Evolutionary conservation across 179 eudicot species (phyloP).

Genomic region (Actinidia polygama): DNA sequence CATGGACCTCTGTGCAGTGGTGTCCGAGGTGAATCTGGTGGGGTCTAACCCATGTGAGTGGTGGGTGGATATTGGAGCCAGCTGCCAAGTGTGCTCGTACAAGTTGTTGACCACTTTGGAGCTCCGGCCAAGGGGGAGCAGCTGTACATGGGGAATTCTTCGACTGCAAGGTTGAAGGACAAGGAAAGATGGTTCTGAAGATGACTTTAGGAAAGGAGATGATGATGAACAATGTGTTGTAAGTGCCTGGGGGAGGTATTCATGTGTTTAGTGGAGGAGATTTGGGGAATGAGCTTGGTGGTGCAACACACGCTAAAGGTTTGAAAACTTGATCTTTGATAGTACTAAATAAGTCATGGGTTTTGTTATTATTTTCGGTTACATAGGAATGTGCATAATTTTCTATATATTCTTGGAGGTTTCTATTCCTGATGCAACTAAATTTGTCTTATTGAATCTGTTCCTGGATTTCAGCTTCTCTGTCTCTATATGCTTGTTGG

Average conservation of each 20-base stretch:
- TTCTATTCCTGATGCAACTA: slow-evolving; percentile 11
- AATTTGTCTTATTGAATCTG: slow-evolving; percentile 21
- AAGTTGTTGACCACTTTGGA: too few relatives aligned
- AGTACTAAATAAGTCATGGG: background rate
- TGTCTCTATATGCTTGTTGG: background rate
- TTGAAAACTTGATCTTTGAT: slow-evolving; percentile 15
- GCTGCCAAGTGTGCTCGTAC: too few relatives aligned
- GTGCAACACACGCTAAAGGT: slow-evolving; percentile 62
- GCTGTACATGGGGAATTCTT: too few relatives aligned
- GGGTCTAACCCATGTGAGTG: too few relatives aligned
- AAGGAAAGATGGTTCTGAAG: too few relatives aligned
- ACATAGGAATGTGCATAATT: slow-evolving; percentile 12
- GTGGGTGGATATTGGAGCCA: too few relatives aligned
- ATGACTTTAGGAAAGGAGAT: too few relatives aligned
- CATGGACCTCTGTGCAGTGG: too few relatives aligned
- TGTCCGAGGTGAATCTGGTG: too few relatives aligned
- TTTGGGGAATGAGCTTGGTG: slow-evolving; percentile 54
- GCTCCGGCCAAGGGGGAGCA: too few relatives aligned
- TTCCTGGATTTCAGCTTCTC: slow-evolving; percentile 20
- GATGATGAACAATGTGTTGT: too few relatives aligned
- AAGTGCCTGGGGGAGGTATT: slow-evolving; percentile 61
- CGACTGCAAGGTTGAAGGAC: too few relatives aligned
- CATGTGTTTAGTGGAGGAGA: slow-evolving; percentile 81
- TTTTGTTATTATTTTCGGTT: background rate
- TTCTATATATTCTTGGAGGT: background rate